Evolutionary conservation across 23 red algal species (phyloP).

Genomic region (Pyropia haitanensis): DNA sequence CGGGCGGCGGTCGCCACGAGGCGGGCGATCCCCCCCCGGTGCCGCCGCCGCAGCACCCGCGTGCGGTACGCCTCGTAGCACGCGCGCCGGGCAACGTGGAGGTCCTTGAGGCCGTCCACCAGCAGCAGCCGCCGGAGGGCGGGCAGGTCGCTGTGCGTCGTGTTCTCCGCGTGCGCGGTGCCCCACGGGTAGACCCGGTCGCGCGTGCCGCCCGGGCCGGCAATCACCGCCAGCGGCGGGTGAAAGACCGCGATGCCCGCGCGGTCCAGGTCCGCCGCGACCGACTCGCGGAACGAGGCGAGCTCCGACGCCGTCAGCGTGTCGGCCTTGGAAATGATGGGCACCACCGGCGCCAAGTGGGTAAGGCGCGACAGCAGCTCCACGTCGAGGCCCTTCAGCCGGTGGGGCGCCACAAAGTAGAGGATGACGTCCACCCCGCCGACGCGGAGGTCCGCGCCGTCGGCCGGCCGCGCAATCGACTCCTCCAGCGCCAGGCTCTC

Average conservation of each 20-base stretch:
- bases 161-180: constrained; percentile 1
- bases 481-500: constrained; percentile 6
- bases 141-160: background rate
- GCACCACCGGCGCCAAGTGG: background rate
- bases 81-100: background rate
- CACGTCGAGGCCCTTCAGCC: constrained; percentile 12
- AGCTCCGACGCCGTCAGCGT: constrained; percentile 8
- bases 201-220: background rate
- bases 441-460: background rate
- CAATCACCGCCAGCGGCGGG: constrained; percentile 2
- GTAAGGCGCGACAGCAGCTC: constrained; percentile 3
- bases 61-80: constrained; percentile 6
- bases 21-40: no score
- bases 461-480: background rate
- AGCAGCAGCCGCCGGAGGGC: constrained; percentile 1
- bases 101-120: constrained; percentile 3
- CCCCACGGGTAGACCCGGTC: constrained; percentile 17
- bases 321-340: constrained; percentile 16
- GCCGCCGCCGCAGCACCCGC: no score
- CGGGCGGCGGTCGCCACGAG: no score
- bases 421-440: constrained; percentile 9
- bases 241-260: background rate
- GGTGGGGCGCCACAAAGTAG: constrained; percentile 9
- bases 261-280: background rate
- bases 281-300: background rate